phyloP scores from a whole-genome alignment of 2,329 filamentous ascomycete species.

The Penicillium corylophilum region DNA sequence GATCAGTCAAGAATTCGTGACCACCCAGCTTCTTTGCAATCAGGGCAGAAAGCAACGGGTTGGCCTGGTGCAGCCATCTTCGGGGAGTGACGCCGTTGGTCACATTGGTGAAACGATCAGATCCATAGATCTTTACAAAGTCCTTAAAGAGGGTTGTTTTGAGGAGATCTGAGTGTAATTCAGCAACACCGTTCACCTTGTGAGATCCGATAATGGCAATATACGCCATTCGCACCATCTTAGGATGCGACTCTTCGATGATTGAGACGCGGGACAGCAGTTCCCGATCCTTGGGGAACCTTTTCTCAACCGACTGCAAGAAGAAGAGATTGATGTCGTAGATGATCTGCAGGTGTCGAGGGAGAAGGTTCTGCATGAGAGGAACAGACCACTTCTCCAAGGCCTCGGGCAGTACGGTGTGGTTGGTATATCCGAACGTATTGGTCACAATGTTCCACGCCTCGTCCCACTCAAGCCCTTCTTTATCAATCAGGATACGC shows the following conservation, averaged over 20 bases:
- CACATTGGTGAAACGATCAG: conserved; percentile 97
- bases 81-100: conserved; percentile 97
- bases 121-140: conserved; percentile 91
- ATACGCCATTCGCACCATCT: conserved; percentile 98
- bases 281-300: conserved; percentile 85
- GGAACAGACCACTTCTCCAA: conserved; percentile 98
- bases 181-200: conserved; percentile 98
- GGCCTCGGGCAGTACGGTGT: conserved; percentile 94
- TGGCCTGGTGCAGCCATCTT: conserved; percentile 96
- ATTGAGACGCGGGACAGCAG: conserved; percentile 87
- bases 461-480: conserved; percentile 89
- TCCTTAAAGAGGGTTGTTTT: conserved; percentile 99
- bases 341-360: conserved; percentile 93
- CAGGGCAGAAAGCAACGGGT: conserved; percentile 84
- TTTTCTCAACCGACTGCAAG: conserved; percentile 84
- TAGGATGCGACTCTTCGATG: conserved; percentile 92
- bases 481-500: conserved; percentile 83
- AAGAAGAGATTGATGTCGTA: conserved; percentile 98
- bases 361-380: conserved; percentile 85
- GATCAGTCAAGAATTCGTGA: conserved; percentile 81
- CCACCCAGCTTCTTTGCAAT: conserved; percentile 87
- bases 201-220: conserved; percentile 95
- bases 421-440: conserved; percentile 96
- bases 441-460: conserved; percentile 79
- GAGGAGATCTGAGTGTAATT: conserved; percentile 95